Conservation (phyloP, 495 filamentous ascomycete species). For the Pseudomonodictys pantanalensis region DNA sequence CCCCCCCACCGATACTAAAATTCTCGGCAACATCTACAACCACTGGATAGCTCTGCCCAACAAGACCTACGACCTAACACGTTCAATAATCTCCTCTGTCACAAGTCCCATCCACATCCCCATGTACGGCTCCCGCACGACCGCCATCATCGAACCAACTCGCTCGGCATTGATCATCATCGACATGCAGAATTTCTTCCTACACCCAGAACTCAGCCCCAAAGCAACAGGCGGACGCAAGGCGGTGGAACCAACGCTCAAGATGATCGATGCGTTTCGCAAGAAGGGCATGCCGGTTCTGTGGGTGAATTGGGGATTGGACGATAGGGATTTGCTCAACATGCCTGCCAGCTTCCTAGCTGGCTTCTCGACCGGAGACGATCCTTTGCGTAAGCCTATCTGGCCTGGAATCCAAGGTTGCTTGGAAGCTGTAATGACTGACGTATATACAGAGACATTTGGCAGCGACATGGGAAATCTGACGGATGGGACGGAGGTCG, state of each 20-base stretch:
- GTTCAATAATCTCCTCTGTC: slow-evolving; percentile 24
- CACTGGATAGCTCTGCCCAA: slow-evolving; percentile 26
- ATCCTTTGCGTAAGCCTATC: slow-evolving; percentile 13
- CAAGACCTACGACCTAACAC: slow-evolving; percentile 30
- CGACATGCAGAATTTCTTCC: slow-evolving; percentile 64
- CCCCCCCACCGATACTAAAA: slow-evolving; percentile 10
- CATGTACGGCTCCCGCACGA: slow-evolving; percentile 27
- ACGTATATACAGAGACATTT: slow-evolving; percentile 29
- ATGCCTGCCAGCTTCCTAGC: slow-evolving; percentile 41
- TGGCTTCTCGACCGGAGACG: slow-evolving; percentile 30
- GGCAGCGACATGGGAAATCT: slow-evolving; percentile 39
- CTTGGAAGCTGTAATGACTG: background rate
- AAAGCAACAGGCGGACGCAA: slow-evolving; percentile 35
- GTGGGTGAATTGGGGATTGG: slow-evolving; percentile 62
- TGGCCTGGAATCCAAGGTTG: too few relatives aligned
- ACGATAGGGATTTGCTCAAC: slow-evolving; percentile 42
- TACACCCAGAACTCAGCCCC: slow-evolving; percentile 43
- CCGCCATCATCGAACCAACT: slow-evolving; percentile 40
- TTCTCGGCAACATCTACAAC: slow-evolving; percentile 30
- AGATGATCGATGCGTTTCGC: slow-evolving; percentile 46
- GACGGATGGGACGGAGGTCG: slow-evolving; percentile 32
- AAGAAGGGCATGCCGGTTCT: slow-evolving; percentile 51
- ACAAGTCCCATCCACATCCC: slow-evolving; percentile 33
- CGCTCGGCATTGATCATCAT: slow-evolving; percentile 54
- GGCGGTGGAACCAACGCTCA: slow-evolving; percentile 36